phyloP scores from a whole-genome alignment of 192 early-diverging fungal species.

The Chytriomyces sp. region DNA sequence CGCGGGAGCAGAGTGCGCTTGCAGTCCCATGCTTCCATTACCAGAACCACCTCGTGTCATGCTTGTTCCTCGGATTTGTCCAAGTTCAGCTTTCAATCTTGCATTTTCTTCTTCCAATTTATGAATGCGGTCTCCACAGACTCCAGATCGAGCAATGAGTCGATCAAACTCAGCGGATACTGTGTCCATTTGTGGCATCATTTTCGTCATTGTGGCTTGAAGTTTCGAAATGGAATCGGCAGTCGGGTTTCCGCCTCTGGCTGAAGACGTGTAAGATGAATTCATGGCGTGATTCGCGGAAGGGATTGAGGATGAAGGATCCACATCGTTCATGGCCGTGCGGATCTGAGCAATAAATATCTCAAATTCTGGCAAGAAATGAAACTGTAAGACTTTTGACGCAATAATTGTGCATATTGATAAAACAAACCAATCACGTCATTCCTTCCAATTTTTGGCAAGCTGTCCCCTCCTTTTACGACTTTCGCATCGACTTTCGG shows the following conservation, averaged over 20 bases:
- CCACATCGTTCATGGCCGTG: conserved; percentile 42
- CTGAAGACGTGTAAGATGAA: conserved; percentile 26
- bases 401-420: no score
- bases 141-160: conserved; percentile 37
- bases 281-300: conserved; percentile 18
- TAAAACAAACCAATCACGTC: conserved; percentile 44
- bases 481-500: conserved; percentile 45
- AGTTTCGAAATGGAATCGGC: conserved; percentile 52
- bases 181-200: conserved; percentile 49
- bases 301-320: conserved; percentile 32
- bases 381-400: no score
- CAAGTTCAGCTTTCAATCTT: conserved; percentile 37
- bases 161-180: conserved; percentile 50
- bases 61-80: background rate
- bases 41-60: background rate
- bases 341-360: conserved; percentile 46
- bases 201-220: conserved; percentile 54
- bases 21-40: background rate
- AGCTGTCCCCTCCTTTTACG: conserved; percentile 20
- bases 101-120: conserved; percentile 52
- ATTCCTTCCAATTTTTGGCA: conserved; percentile 44
- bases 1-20: no score
- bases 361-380: conserved; percentile 50
- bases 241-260: background rate
- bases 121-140: conserved; percentile 33